Evolutionary conservation across 768 basidiomycete genomes (phyloP).

Genomic region (Strobilomyces confusus): DNA sequence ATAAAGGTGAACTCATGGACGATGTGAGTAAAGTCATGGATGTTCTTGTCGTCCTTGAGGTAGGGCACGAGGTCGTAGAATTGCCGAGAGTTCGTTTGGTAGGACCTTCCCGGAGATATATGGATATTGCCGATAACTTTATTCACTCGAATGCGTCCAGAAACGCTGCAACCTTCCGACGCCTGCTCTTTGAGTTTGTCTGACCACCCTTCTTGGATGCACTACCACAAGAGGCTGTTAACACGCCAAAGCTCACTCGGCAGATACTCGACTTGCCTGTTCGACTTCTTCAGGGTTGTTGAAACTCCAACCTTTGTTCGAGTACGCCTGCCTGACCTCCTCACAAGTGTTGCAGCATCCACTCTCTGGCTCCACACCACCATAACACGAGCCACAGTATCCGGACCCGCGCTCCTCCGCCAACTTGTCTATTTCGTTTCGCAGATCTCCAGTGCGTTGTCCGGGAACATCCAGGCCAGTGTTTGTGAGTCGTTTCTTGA

Average conservation of each 20-base stretch:
- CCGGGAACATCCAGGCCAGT: slow-evolving; percentile 57
- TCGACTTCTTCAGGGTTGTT: slow-evolving; percentile 85
- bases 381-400: slow-evolving; percentile 97
- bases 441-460: slow-evolving; percentile 56
- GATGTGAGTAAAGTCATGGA: slow-evolving; percentile 90
- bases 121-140: slow-evolving; percentile 96
- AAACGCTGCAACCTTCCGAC: slow-evolving; percentile 90
- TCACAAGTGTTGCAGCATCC: slow-evolving; percentile 98
- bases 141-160: slow-evolving; percentile 90
- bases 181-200: slow-evolving; percentile 91
- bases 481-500: slow-evolving; percentile 73
- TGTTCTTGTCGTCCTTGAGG: slow-evolving; percentile 79
- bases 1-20: slow-evolving; percentile 77
- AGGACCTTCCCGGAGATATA: slow-evolving; percentile 92
- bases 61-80: slow-evolving; percentile 93
- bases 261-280: slow-evolving; percentile 56
- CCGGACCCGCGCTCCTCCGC: slow-evolving; percentile 52
- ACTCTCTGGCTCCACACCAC: slow-evolving; percentile 65
- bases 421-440: slow-evolving; percentile 84
- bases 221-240: slow-evolving; percentile 45
- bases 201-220: slow-evolving; percentile 90
- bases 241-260: neutral
- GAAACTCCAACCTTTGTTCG: slow-evolving; percentile 94
- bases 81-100: slow-evolving; percentile 78
- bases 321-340: slow-evolving; percentile 86